Base-by-base conservation (phyloP, 768 basidiomycete genomes). In the Suillus bovinus region DNA sequence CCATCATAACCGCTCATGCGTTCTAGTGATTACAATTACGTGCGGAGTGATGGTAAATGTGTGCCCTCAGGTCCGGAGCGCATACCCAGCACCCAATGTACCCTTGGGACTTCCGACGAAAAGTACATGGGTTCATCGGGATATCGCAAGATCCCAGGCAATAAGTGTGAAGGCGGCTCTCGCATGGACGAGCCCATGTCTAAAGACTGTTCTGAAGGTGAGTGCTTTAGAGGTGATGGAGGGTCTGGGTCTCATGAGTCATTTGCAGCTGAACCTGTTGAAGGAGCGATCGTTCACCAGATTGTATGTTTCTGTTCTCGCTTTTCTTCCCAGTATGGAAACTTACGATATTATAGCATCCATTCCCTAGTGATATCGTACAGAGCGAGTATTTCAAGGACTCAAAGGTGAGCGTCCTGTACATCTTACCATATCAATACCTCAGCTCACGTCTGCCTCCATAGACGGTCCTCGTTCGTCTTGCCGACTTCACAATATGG, bases 81-180 rank as follows among this genome's bases (percentile, higher is more conserved):
- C 7, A 88, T 97, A 52, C 91, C 94, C 0, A 82, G 88, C 6
- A 91, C 86, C 4, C 80, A 88, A 1, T 96, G 94, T 68, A 67
- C 70, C 7, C 71, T 74, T 11, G 77, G 78, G 10, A 79, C 78
- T 52, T 75, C 83, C 0, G 79, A 83, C 6, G 80, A 89, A 64
- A 85, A 70, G 8, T 99, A 94, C 71, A 69, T 82, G 71, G 97
- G 97, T 0, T 98, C 96, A 0, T 94, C 92, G 22, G 97, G 97
- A 0, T 99, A 87, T 72, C 83, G 95, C 36, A 86, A 89, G 70
- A 93, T 99, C 62, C 95, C 97, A 4, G 96, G 96, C 0, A 91
- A 99, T 69, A 90, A 88, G 0, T 99, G 97, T 71, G 81, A 80
- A 41, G 81, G 80, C n/a, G 66, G 71, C 4, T 58, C 79, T 22